phyloP scores from a whole-genome alignment of 768 basidiomycete genomes.

The Xanthoconium purpureum region DNA sequence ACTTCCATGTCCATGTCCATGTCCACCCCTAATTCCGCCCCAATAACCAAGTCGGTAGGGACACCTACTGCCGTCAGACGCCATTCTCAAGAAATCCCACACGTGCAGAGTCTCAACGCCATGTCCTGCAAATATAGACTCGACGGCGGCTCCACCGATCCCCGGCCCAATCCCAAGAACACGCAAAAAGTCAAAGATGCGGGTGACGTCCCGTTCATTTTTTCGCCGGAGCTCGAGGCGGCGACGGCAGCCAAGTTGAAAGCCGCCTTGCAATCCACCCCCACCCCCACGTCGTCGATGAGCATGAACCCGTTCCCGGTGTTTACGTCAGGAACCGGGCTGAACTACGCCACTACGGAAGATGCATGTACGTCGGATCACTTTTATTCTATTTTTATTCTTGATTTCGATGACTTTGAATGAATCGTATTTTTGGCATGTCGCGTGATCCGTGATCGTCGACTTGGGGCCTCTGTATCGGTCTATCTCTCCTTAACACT shows the following conservation, averaged over 20 bases:
- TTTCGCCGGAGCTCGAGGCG: conserved; percentile 31
- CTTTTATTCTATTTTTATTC: conserved; percentile 2
- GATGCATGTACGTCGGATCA: conserved; percentile 29
- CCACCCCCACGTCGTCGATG: neutral
- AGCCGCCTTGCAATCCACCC: conserved; percentile 22
- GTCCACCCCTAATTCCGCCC: neutral
- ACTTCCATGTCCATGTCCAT: conserved; percentile 3
- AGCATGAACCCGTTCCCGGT: conserved; percentile 10
- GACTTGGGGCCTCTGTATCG: neutral
- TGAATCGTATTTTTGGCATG: neutral
- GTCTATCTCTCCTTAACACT: neutral
- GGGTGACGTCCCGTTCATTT: conserved; percentile 31
- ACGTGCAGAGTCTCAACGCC: conserved; percentile 21
- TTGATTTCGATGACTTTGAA: conserved; percentile 1
- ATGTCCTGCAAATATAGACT: conserved; percentile 27
- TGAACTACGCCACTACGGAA: conserved; percentile 19
- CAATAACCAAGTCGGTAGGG: conserved; percentile 6
- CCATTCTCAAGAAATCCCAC: conserved; percentile 23
- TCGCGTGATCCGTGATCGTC: conserved; percentile 6
- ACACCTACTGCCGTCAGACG: conserved; percentile 7
- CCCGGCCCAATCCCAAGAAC: conserved; percentile 12
- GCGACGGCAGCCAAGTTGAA: conserved; percentile 29
- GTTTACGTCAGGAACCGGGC: conserved; percentile 20
- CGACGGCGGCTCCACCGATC: conserved; percentile 12
- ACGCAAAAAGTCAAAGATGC: conserved; percentile 28